Percentiles rank a stretch among this genome's conserved stretches.
These are phyloP conservation scores for Hymenotorrendiella dingleyae DNA, from an alignment of 2,329 filamentous ascomycete species.

Conservation along the genomic window DNA sequence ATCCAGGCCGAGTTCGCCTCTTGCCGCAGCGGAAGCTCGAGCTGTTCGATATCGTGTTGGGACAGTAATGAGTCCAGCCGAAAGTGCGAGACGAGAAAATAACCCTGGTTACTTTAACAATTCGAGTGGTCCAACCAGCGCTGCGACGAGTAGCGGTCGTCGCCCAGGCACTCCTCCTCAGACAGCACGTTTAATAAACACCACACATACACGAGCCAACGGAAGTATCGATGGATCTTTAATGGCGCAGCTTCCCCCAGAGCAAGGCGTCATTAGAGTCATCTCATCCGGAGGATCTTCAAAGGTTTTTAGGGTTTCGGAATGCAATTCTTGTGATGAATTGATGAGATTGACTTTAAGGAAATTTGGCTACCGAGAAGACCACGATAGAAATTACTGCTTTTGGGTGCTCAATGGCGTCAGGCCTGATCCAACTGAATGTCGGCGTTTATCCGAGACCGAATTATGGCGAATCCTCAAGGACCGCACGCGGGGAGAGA, in stretches of 20 bases:
- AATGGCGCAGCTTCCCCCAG: conserved; percentile 77
- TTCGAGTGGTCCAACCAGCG: conserved; percentile 41
- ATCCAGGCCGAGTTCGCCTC: conserved; percentile 68
- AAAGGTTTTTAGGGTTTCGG: conserved; percentile 88
- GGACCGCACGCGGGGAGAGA: conserved; percentile 75
- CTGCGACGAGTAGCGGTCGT: conserved; percentile 47
- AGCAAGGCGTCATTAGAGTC: conserved; percentile 85
- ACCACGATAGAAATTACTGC: conserved; percentile 91
- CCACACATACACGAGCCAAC: conserved; percentile 71
- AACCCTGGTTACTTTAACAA: conserved; percentile 49
- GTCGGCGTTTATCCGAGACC: conserved; percentile 74
- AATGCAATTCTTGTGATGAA: conserved; percentile 86
- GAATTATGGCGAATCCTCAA: conserved; percentile 90
- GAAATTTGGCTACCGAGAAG: conserved; percentile 83
- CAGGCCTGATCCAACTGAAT: conserved; percentile 75
- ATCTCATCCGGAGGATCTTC: conserved; percentile 89
- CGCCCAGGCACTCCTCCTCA: conserved; percentile 56
- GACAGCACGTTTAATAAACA: conserved; percentile 54
- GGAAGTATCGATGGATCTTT: conserved; percentile 81
- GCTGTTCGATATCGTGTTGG: conserved; percentile 34
- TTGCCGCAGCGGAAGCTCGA: conserved; percentile 24
- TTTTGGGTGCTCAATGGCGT: conserved; percentile 89
- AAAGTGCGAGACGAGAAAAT: conserved; percentile 45
- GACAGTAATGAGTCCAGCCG: conserved; percentile 47
- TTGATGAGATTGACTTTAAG: conserved; percentile 84